A percentile compares a stretch with the other conserved stretches of the same genome.
Conservation (phyloP, 2,329 filamentous ascomycete genomes). For the Raffaelea arxii region DNA sequence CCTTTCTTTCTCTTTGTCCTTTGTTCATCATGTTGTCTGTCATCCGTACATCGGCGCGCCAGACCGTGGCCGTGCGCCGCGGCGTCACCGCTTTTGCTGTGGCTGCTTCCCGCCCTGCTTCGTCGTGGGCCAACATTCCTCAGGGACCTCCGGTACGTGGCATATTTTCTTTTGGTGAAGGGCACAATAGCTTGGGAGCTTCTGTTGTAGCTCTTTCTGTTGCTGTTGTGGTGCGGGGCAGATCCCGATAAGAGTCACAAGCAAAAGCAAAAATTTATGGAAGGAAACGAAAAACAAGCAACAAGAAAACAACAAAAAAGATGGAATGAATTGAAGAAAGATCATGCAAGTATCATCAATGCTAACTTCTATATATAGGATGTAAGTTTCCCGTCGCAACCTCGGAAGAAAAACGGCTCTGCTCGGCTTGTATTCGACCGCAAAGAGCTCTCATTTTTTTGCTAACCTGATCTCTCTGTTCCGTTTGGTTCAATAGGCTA, state of each 20-base stretch:
- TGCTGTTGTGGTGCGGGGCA: no score
- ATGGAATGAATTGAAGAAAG: neutral
- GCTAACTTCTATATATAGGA: slow-evolving; percentile 18
- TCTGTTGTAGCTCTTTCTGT: no score
- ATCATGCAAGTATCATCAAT: slow-evolving; percentile 15
- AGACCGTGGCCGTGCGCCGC: slow-evolving; percentile 29
- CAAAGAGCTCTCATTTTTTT: no score
- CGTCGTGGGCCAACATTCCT: slow-evolving; percentile 82
- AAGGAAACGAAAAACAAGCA: no score
- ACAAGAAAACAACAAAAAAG: neutral
- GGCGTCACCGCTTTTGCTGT: slow-evolving; percentile 28
- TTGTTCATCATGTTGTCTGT: slow-evolving; percentile 44
- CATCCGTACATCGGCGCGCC: slow-evolving; percentile 42
- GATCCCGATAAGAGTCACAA: no score
- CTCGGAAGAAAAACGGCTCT: neutral
- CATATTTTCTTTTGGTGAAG: neutral
- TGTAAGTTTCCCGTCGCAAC: slow-evolving; percentile 5
- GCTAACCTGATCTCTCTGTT: neutral
- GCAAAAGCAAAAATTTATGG: no score
- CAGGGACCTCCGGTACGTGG: slow-evolving; percentile 84
- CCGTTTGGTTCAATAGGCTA: slow-evolving; percentile 44
- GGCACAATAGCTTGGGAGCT: no score
- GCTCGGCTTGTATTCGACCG: neutral
- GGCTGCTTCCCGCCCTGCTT: slow-evolving; percentile 47
- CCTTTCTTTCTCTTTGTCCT: neutral